Evolutionary conservation across 106 monocot genomes (phyloP), one percentile per base, ranked within the genome.

Genomic region (Cymbidium sinense): DNA sequence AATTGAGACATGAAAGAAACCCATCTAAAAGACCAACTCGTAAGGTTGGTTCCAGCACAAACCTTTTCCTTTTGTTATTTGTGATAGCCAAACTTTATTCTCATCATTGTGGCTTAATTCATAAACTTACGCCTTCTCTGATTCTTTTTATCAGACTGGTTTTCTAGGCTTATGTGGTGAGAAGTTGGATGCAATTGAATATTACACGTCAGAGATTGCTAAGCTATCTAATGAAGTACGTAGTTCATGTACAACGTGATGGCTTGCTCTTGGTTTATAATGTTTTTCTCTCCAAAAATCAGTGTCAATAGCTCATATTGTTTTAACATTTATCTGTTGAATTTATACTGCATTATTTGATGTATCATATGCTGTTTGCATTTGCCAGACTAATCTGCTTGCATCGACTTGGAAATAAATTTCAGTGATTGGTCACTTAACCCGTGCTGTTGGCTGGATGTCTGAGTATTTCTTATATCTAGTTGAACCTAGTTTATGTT

Each of bases 111-210:
- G 15, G 13, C 67, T 67, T 30, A 11, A 30, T 7, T 4, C 15
- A n/a, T 7, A 33, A 35, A 43, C 7, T 67, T n/a, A 15, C 27
- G 37, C 30, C 51, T 2, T 15, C 29, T 20, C 47, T 47, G 15
- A 55, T 77, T 82, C 19, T 21, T 77, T 62, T 47, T 28, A 76
- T 43, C 70, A 89, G 89, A 89, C 77, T 44, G 89, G 89, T 50
- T 89, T 86, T 78, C 79, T 86, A 50, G 89, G 89, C 25, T 76
- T 89, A 13, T 86, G 82, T 80, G 89, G 89, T n/a, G 43, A 74
- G 19, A 89, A 75, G 77, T 82, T 89, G 72, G 89, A 89, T 78
- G 77, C 86, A 13, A 86, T 89, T 75, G 86, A 89, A 10, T 82
- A 69, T 70, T 89, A 84, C 76, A 77, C 81, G 29, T 29, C 73